A percentile compares a stretch with the other conserved stretches of the same genome.
Evolutionary conservation across 495 filamentous ascomycete species (phyloP).

Genomic region (Aspergillus cavernicola): DNA sequence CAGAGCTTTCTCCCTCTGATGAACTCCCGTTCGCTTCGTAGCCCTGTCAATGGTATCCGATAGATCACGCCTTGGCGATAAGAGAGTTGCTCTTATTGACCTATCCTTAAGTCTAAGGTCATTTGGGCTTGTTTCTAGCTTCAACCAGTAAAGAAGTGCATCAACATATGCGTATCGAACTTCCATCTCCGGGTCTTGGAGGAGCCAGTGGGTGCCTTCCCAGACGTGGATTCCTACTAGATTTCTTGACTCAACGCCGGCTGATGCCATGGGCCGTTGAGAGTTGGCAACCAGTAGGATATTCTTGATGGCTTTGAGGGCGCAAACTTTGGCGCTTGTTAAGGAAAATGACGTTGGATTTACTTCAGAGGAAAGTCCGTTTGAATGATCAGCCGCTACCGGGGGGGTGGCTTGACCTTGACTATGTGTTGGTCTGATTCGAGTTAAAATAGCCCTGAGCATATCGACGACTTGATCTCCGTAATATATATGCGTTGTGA

Average conservation of each 20-base stretch:
- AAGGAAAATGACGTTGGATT: constrained; percentile 60
- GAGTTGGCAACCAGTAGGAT: constrained; percentile 76
- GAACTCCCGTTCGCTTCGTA: constrained; percentile 49
- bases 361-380: constrained; percentile 19
- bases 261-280: constrained; percentile 53
- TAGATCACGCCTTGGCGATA: constrained; percentile 28
- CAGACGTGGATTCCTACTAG: constrained; percentile 73
- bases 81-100: constrained; percentile 36
- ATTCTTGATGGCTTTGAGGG: constrained; percentile 74
- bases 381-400: constrained; percentile 40
- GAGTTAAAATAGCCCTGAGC: constrained; percentile 70
- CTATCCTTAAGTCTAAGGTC: constrained; percentile 63
- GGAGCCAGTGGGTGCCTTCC: constrained; percentile 88
- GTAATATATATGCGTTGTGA: constrained; percentile 94
- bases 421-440: constrained; percentile 62
- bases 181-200: constrained; percentile 68
- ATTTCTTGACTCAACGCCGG: constrained; percentile 63
- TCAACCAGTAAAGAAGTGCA: constrained; percentile 76
- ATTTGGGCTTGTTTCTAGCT: constrained; percentile 66
- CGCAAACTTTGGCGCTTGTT: constrained; percentile 67
- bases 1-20: constrained; percentile 53
- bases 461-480: constrained; percentile 91
- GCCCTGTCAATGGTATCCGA: constrained; percentile 29
- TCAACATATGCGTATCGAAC: constrained; percentile 82
- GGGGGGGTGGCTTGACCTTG: constrained; percentile 32